Evolutionary conservation across 2,329 filamentous ascomycete species (phyloP).

Genomic region (Epichloe hybrida): DNA sequence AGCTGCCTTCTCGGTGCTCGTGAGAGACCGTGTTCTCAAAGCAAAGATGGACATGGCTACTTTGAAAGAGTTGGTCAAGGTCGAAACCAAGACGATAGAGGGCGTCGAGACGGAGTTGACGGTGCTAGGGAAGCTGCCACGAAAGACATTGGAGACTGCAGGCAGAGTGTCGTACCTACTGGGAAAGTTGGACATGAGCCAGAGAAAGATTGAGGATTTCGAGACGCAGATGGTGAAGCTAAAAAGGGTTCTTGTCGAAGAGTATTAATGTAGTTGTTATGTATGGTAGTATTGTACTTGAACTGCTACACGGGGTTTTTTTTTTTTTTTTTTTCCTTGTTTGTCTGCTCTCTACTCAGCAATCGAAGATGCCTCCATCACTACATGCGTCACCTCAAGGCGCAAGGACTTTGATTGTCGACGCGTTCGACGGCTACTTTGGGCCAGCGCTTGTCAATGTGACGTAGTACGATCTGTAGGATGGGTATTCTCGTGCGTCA

Average conservation of each 20-base stretch:
- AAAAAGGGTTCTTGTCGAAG: constrained; percentile 47
- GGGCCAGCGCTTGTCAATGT: too few relatives aligned
- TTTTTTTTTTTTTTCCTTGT: too few relatives aligned
- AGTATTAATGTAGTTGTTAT: constrained; percentile 23
- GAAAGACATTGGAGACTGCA: constrained; percentile 53
- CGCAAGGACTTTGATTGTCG: too few relatives aligned
- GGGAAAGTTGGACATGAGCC: constrained; percentile 57
- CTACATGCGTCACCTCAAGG: too few relatives aligned
- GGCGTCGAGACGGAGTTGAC: constrained; percentile 68
- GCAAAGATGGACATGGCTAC: constrained; percentile 62
- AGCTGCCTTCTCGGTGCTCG: constrained; percentile 63
- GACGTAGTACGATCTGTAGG: too few relatives aligned
- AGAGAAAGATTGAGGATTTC: constrained; percentile 58
- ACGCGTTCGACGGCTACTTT: too few relatives aligned
- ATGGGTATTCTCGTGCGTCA: too few relatives aligned
- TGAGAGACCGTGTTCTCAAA: constrained; percentile 56
- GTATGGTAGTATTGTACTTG: background rate
- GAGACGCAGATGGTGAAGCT: constrained; percentile 58
- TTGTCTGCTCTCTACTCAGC: too few relatives aligned
- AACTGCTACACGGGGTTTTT: background rate
- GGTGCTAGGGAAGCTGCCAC: constrained; percentile 53
- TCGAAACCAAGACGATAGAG: constrained; percentile 60
- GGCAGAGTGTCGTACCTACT: constrained; percentile 60
- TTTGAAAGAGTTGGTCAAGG: constrained; percentile 53
- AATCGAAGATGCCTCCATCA: too few relatives aligned